Base-by-base conservation (phyloP, 2,329 filamentous ascomycete species). In the Neonectria faginata region DNA sequence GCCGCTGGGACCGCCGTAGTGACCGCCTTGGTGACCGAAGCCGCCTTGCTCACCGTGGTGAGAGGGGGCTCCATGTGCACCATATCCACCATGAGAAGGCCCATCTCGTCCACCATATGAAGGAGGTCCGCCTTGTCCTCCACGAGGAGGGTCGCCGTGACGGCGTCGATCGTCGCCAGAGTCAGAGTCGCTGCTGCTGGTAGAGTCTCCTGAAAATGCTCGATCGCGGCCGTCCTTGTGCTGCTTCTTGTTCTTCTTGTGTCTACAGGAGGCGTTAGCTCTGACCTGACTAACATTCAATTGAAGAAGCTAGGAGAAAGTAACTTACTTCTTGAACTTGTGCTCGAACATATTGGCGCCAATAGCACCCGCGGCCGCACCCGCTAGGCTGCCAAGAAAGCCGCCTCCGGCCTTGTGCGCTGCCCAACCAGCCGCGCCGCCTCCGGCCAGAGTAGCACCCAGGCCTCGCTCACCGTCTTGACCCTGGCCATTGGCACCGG, bases 321-420 rank as follows among this genome's bases (percentile, higher is more conserved):
- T 3, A 9, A 50, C 58, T 53, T 25, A 72, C 73, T 73, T 73
- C 65, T 76, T 75, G 65, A 77, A 74, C 70, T 76, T 76, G 72
- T 81, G 72, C 72, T 82, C 81, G 20, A 85, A 57, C 56, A 82
- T 67, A 66, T 85, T 85, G 4, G 85, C 85, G 3, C 80, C 82
- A 39, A 86, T 77, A 1, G 84, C 84, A 41, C 85, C 85, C 11
- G 79, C 81, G 3, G 85, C 78, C 1, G 83, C 78, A 14, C 83
- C 83, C 2, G 79, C 83, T 3, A 85, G 70, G 2, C 83, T 84
- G 31, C 83, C 83, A 36, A 86, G 68, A 29, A 81, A 66, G 18
- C 84, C 84, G 45, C 83, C 83, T 9, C 84, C 85, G 20, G 84
- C 76, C 65, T 85, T 80, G 74, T 86, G 82, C 0, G 83, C 84